Base-by-base conservation (phyloP, 108 stramenopile genomes). In the Ochromonas danica region DNA sequence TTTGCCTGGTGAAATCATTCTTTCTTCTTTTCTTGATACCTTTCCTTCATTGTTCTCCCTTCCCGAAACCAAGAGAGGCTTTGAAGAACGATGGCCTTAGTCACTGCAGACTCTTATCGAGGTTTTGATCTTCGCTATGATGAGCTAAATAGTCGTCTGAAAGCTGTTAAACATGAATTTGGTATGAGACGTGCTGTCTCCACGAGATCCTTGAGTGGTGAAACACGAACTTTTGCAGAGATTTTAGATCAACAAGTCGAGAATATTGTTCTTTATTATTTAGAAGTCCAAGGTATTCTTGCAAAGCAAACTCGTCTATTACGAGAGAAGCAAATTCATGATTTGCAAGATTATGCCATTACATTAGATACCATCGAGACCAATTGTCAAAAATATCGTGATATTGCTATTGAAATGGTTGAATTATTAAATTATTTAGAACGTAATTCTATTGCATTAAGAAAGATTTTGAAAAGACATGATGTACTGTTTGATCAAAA, bases 401-500 rank as follows among this genome's bases (percentile, higher is more conserved):
- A 67, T 35, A 33, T 67, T 14, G 63, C 33, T 36, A 6, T 35
- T 35, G 63, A 33, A 67, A 25, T 67, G 3, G 3, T 67, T 28
- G 31, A 67, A 10, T 36, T 67, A 33, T 67, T 67, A 36, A 67
- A 22, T 67, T 67, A 67, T 25, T 67, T 67, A 25, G 63, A 67
- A 10, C 17, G 31, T 6, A 67, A 67, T 33, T 22, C 31, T 10
- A 36, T 31, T 6, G 63, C 17, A 67, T 33, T 67, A 25, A 3
- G 63, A 6, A 67, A 33, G 31, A 22, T 67, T 36, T 14, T 67
- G 3, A 22, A 35, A 25, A 28, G 31, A 28, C 31, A 67, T 67
- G 63, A 67, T 67, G 17, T 33, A 67, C 30, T 67, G 10, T 67
- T 67, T 67, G 63, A 67, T 33, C 63, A 67, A 10, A 67, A 67